phyloP scores from a whole-genome alignment of 164 flowering plant species.

The Protea cynaroides region DNA sequence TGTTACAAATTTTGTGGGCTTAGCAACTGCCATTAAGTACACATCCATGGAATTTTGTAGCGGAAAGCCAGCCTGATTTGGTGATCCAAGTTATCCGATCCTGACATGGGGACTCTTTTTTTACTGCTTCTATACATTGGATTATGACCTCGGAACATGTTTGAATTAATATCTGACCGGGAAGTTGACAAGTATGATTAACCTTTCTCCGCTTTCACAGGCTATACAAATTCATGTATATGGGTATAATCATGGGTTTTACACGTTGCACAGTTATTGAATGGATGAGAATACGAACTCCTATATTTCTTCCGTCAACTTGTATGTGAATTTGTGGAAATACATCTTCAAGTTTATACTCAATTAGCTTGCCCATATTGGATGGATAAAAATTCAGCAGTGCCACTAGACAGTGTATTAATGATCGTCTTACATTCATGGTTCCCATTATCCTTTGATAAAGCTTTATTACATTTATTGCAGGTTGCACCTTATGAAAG shows the following conservation, averaged over 20 bases:
- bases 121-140: background rate
- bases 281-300: background rate
- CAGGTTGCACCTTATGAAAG: conserved; percentile 96
- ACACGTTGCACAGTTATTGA: too few relatives aligned
- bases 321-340: background rate
- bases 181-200: too few relatives aligned
- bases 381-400: background rate
- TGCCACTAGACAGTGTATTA: background rate
- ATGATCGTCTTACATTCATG: background rate
- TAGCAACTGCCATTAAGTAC: background rate
- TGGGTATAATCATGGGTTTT: too few relatives aligned
- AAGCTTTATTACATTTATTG: conserved; percentile 1
- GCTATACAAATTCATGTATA: too few relatives aligned
- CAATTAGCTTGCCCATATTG: background rate
- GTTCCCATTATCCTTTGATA: background rate
- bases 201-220: too few relatives aligned
- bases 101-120: background rate
- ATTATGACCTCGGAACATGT: too few relatives aligned
- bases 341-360: background rate
- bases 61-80: background rate
- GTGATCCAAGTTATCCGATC: background rate
- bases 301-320: background rate
- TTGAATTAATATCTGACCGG: too few relatives aligned
- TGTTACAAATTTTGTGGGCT: background rate
- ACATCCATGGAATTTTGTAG: background rate